Conservation (phyloP, 2,329 filamentous ascomycete species). For the Chalara sp. region DNA sequence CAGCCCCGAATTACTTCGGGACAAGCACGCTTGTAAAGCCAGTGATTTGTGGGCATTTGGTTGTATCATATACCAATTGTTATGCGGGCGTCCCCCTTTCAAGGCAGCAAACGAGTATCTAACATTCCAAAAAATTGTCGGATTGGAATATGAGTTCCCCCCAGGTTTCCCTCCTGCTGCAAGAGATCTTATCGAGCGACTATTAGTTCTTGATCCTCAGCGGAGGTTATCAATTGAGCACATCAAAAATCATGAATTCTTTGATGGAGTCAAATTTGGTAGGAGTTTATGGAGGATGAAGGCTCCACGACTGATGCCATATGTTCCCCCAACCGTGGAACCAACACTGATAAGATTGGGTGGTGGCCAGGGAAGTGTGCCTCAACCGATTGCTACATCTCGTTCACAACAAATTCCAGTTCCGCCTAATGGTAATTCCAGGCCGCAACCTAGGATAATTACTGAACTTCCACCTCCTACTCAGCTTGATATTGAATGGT, state of each 20-base stretch:
- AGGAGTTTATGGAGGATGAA: slow-evolving; percentile 83
- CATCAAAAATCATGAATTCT: slow-evolving; percentile 95
- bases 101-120: slow-evolving; percentile 94
- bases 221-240: slow-evolving; percentile 86
- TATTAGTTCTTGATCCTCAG: slow-evolving; percentile 81
- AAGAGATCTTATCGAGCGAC: slow-evolving; percentile 81
- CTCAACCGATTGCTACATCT: slow-evolving; percentile 20
- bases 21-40: slow-evolving; percentile 95
- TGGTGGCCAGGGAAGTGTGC: slow-evolving; percentile 30
- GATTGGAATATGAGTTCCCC: slow-evolving; percentile 89
- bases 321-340: slow-evolving; percentile 70
- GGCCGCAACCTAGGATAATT: slow-evolving; percentile 73
- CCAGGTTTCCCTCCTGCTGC: slow-evolving; percentile 79
- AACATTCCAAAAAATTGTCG: slow-evolving; percentile 97
- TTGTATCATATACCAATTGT: slow-evolving; percentile 92
- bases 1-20: slow-evolving; percentile 90
- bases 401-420: slow-evolving; percentile 26
- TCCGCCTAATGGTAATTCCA: slow-evolving; percentile 29
- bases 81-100: slow-evolving; percentile 94
- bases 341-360: slow-evolving; percentile 69
- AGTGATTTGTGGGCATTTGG: slow-evolving; percentile 98
- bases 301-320: slow-evolving; percentile 79
- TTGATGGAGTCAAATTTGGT: slow-evolving; percentile 80
- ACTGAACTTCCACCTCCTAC: slow-evolving; percentile 95
- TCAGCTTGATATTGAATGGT: slow-evolving; percentile 97